Conservation (phyloP, 169 alveolate genomes). For the Theileria orientalis region DNA sequence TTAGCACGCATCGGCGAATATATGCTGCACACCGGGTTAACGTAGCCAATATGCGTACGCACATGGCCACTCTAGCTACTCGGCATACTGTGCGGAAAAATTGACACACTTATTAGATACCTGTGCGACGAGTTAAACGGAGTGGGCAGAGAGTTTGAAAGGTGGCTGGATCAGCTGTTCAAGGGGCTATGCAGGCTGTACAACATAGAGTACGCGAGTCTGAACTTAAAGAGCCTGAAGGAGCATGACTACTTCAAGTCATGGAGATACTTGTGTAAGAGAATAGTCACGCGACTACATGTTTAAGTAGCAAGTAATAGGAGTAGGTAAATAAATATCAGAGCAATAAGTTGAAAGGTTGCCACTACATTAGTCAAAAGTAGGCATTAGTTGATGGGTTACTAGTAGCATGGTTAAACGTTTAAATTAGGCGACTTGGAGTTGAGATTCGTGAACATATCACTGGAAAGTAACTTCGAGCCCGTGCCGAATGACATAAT, state of each 20-base stretch:
- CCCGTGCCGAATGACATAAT: constrained; percentile 7
- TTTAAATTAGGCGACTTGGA: constrained; percentile 28
- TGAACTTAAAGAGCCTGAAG: not conserved
- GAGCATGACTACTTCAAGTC: constrained; percentile 22
- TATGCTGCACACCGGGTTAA: too few species aligned
- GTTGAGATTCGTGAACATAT: constrained; percentile 12
- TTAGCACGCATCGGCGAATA: not conserved
- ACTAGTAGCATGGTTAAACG: not conserved
- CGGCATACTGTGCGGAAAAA: too few species aligned
- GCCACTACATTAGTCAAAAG: too few species aligned
- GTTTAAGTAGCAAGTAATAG: not conserved
- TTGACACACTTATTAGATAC: constrained; percentile 37
- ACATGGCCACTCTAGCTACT: too few species aligned
- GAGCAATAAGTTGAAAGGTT: too few species aligned
- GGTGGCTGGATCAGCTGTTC: constrained; percentile 65
- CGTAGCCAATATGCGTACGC: too few species aligned
- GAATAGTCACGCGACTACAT: constrained; percentile 5
- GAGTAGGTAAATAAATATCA: not conserved
- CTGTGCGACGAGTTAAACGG: constrained; percentile 75
- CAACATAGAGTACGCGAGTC: not conserved
- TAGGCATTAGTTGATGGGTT: too few species aligned
- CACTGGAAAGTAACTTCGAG: not conserved
- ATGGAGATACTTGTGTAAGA: constrained; percentile 51
- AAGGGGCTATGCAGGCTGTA: constrained; percentile 31
- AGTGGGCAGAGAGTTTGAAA: constrained; percentile 69